A percentile compares a stretch with the other conserved stretches of the same genome.
Evolutionary conservation across 1,139 yeast genomes (phyloP).

Genomic region (Blastobotrys arbuscula): DNA sequence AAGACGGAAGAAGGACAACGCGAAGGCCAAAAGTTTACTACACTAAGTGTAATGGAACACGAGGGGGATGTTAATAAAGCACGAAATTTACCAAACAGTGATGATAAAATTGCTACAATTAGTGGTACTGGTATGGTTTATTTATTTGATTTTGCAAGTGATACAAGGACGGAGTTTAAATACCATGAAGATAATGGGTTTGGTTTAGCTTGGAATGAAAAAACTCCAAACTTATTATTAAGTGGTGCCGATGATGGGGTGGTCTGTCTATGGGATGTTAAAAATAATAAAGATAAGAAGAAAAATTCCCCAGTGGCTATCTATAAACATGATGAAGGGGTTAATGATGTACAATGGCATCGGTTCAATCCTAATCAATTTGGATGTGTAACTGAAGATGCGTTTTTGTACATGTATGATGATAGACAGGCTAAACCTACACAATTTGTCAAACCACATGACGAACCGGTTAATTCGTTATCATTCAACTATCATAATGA

Average conservation of each 20-base stretch:
- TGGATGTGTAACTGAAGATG: conserved; percentile 74
- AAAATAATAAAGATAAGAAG: background rate
- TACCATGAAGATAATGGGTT: conserved; percentile 61
- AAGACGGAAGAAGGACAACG: background rate
- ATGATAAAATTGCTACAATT: conserved; percentile 66
- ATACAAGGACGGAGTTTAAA: conserved; percentile 21
- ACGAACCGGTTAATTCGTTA: conserved; percentile 54
- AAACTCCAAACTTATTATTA: conserved; percentile 40
- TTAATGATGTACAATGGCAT: conserved; percentile 15
- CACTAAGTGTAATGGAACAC: conserved; percentile 49
- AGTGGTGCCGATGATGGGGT: conserved; percentile 64
- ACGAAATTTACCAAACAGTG: conserved; percentile 70
- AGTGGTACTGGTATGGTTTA: conserved; percentile 69
- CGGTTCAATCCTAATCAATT: conserved; percentile 42
- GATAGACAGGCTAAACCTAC: conserved; percentile 37
- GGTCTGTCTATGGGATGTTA: conserved; percentile 62
- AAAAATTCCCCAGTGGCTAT: background rate
- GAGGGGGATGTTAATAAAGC: conserved; percentile 60
- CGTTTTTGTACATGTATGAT: conserved; percentile 62
- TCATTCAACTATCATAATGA: conserved; percentile 56
- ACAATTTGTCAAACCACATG: conserved; percentile 32
- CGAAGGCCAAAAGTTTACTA: conserved; percentile 38
- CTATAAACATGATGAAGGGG: conserved; percentile 11
- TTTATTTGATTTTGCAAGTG: conserved; percentile 48
- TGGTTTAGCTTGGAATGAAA: conserved; percentile 61